Percentiles rank a stretch among this genome's conserved stretches.
Conservation (phyloP, 768 basidiomycete genomes). For the Termitomyces sp. region DNA sequence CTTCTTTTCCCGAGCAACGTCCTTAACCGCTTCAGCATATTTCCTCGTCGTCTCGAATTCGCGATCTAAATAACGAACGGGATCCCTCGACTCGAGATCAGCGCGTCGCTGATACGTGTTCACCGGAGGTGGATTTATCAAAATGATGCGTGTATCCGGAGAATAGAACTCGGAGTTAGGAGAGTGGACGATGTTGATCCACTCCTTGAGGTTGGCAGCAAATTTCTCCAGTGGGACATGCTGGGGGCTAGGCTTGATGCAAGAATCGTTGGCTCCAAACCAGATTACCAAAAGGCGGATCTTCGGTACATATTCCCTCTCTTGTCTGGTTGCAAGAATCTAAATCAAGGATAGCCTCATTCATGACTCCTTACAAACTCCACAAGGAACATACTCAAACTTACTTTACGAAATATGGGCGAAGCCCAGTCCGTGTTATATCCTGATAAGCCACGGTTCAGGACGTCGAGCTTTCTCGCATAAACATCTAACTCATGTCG, state of each 20-base stretch:
- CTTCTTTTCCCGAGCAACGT: slow-evolving; percentile 47
- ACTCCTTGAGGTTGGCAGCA: slow-evolving; percentile 53
- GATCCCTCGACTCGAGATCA: slow-evolving; percentile 43
- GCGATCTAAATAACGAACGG: slow-evolving; percentile 52
- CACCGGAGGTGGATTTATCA: slow-evolving; percentile 85
- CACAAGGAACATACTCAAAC: slow-evolving; percentile 7
- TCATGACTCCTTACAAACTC: neutral
- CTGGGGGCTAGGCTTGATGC: slow-evolving; percentile 57
- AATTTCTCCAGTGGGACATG: slow-evolving; percentile 71
- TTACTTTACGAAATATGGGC: slow-evolving; percentile 71
- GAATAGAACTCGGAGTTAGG: slow-evolving; percentile 63
- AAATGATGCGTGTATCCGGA: slow-evolving; percentile 66
- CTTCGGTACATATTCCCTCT: slow-evolving; percentile 44
- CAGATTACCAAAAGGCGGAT: slow-evolving; percentile 78
- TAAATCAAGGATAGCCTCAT: slow-evolving; percentile 18
- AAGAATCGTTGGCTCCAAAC: slow-evolving; percentile 90
- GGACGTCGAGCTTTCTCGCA: slow-evolving; percentile 73
- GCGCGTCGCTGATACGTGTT: slow-evolving; percentile 54
- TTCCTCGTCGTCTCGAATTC: slow-evolving; percentile 52
- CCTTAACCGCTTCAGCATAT: slow-evolving; percentile 69
- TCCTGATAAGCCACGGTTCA: slow-evolving; percentile 81
- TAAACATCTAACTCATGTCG: slow-evolving; percentile 52
- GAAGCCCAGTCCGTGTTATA: slow-evolving; percentile 88
- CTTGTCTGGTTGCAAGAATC: slow-evolving; percentile 53
- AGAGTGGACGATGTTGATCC: slow-evolving; percentile 59